These are phyloP conservation scores for Nemania sp. DNA, from an alignment of 2,329 filamentous ascomycete genomes.

Conservation along the genomic window DNA sequence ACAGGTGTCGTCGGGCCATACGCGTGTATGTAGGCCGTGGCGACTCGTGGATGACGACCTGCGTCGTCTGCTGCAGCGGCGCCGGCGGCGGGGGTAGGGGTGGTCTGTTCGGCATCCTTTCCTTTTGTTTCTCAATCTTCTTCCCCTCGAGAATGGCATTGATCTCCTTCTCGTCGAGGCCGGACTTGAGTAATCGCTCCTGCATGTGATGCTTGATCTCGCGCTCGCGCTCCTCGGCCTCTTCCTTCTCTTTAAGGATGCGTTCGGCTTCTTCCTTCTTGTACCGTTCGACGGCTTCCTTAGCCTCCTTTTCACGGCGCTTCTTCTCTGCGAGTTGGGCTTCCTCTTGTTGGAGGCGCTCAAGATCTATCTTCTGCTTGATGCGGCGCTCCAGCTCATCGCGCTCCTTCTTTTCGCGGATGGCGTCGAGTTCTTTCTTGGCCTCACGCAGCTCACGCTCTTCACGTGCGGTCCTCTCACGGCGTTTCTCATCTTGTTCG, in stretches of 20 bases:
- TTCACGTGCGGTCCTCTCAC: slow-evolving; percentile 56
- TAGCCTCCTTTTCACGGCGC: slow-evolving; percentile 60
- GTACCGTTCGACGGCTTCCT: slow-evolving; percentile 64
- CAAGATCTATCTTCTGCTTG: slow-evolving; percentile 63
- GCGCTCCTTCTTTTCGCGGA: slow-evolving; percentile 58
- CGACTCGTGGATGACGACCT: slow-evolving; percentile 27
- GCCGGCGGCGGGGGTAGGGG: not conserved
- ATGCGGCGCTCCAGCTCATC: slow-evolving; percentile 64
- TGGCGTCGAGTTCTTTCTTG: slow-evolving; percentile 52
- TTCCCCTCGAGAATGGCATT: slow-evolving; percentile 64
- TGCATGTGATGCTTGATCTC: slow-evolving; percentile 68
- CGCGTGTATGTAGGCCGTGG: slow-evolving; percentile 70
- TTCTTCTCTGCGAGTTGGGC: slow-evolving; percentile 59
- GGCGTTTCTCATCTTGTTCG: slow-evolving; percentile 58
- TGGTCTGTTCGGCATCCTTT: not conserved
- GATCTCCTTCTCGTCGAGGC: slow-evolving; percentile 70
- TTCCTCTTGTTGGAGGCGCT: slow-evolving; percentile 61
- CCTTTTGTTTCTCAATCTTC: slow-evolving; percentile 59
- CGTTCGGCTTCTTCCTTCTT: slow-evolving; percentile 63
- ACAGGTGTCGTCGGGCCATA: slow-evolving; percentile 71
- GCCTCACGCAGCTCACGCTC: slow-evolving; percentile 52
- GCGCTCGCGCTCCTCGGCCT: slow-evolving; percentile 62
- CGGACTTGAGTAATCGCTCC: slow-evolving; percentile 69
- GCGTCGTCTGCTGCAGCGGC: not conserved
- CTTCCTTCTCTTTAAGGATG: slow-evolving; percentile 59